These are phyloP conservation scores for Colletotrichum paranaense DNA, from an alignment of 2,329 filamentous ascomycete genomes.

Conservation along the genomic window DNA sequence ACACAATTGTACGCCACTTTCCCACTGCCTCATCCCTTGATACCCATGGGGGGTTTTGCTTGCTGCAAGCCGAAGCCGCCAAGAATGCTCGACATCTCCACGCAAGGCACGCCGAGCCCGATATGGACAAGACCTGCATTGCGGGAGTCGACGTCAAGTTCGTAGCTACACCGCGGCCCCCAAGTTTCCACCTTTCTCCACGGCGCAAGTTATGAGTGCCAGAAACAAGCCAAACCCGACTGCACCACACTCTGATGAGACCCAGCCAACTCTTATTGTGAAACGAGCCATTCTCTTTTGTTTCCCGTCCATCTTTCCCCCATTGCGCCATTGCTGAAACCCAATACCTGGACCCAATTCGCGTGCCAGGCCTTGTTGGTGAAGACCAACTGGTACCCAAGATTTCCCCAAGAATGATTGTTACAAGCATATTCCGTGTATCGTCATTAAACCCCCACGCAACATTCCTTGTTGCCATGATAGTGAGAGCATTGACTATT, in stretches of 20 bases:
- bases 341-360: slow-evolving; percentile 18
- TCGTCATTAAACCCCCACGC: slow-evolving; percentile 29
- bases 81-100: not conserved
- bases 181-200: not conserved
- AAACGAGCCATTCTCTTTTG: slow-evolving; percentile 34
- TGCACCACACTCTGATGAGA: slow-evolving; percentile 3
- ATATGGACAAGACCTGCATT: slow-evolving; percentile 9
- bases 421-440: slow-evolving; percentile 32
- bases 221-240: not conserved
- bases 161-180: not conserved
- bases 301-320: slow-evolving; percentile 31
- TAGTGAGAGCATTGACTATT: not conserved
- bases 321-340: slow-evolving; percentile 34
- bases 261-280: slow-evolving; percentile 24
- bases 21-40: slow-evolving; percentile 10
- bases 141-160: slow-evolving; percentile 10
- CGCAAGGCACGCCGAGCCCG: not conserved
- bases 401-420: slow-evolving; percentile 17
- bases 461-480: slow-evolving; percentile 22
- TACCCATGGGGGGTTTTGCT: not conserved
- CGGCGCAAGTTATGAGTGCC: not conserved
- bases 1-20: not conserved
- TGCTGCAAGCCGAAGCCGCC: slow-evolving; percentile 1
- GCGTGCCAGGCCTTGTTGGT: slow-evolving; percentile 25
- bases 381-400: slow-evolving; percentile 27